Base-by-base conservation (phyloP, 2,329 filamentous ascomycete species). In the Apiospora malaysiana region DNA sequence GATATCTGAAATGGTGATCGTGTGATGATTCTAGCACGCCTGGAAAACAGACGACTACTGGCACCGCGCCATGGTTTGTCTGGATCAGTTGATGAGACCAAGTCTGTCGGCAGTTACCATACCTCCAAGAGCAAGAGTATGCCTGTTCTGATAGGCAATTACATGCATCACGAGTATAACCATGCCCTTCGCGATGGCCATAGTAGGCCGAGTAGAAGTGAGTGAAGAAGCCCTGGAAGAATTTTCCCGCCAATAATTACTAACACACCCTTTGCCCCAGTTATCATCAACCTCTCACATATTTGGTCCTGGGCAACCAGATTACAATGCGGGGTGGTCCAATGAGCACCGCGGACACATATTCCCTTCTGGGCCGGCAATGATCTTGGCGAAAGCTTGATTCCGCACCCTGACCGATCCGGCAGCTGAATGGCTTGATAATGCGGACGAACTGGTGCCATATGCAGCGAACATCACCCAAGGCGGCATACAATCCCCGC, bases 161-260 rank as follows among this genome's bases (percentile, higher is more conserved):
- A 9, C 7, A 59, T 32, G 51, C 16, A 27, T 8, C 25, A 16
- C 9, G 27, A 21, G n/a, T 7, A 59, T 27, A 7, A 21, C 21
- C 27, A 37, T 37, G 51, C 51, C 51, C 12, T 59, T 59, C 27
- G 51, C 56, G 7, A n/a, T 18, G 18, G 14, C 4, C 27, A 63
- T n/a, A 12, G 4, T 3, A 40, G 56, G 56, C 56, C 32, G 40
- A 14, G 56, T 40, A 21, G 56, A 63, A 40, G 9, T 40, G 56
- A 63, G 27, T 63, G 27, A 63, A n/a, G 27, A 63, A n/a, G 32
- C n/a, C 32, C 2, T n/a, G 32, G 21, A 14, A 7, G 32, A 14
- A 21, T 63, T 63, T 63, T 63, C 56, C 56, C 56, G 56, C 56
- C 56, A 63, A 63, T 63, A n/a, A 63, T 40, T 63, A 63, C 4